These are phyloP conservation scores for Nigrospora osmanthi DNA, from an alignment of 2,329 filamentous ascomycete species.

Conservation along the genomic window DNA sequence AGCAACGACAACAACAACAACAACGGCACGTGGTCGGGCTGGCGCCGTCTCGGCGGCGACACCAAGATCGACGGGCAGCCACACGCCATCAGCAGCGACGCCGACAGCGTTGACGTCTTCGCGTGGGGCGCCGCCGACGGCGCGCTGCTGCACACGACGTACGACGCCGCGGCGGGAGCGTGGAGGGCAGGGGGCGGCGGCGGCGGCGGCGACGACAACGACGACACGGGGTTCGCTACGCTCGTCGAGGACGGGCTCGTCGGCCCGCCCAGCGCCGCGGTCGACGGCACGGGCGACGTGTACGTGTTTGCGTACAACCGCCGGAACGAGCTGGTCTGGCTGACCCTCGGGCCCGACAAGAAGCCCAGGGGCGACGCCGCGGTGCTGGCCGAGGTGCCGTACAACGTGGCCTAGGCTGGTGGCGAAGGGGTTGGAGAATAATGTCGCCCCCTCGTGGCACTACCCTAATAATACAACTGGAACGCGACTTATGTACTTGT, in stretches of 20 bases:
- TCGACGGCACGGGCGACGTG: slow-evolving; percentile 1
- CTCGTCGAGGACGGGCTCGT: background rate
- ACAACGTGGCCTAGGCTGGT: too few species aligned
- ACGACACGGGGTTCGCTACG: background rate
- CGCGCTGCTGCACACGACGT: slow-evolving; percentile 1
- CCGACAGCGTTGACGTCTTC: slow-evolving; percentile 1
- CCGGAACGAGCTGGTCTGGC: background rate
- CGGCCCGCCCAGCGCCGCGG: background rate
- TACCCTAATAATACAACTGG: too few species aligned
- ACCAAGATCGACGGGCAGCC: slow-evolving; percentile 1
- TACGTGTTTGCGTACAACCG: slow-evolving; percentile 1
- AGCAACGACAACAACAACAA: background rate
- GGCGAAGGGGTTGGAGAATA: too few species aligned
- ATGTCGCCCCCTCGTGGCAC: too few species aligned
- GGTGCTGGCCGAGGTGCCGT: background rate
- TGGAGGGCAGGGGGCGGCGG: background rate
- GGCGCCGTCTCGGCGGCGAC: background rate
- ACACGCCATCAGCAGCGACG: background rate
- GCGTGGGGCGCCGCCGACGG: slow-evolving; percentile 1
- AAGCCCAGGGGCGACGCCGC: background rate
- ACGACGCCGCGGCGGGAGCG: background rate
- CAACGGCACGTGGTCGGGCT: background rate
- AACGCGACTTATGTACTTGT: too few species aligned
- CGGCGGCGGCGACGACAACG: too few species aligned
- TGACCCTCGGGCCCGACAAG: background rate